phyloP scores from a whole-genome alignment of 2,329 filamentous ascomycete genomes.

The Diaporthe nobilis region DNA sequence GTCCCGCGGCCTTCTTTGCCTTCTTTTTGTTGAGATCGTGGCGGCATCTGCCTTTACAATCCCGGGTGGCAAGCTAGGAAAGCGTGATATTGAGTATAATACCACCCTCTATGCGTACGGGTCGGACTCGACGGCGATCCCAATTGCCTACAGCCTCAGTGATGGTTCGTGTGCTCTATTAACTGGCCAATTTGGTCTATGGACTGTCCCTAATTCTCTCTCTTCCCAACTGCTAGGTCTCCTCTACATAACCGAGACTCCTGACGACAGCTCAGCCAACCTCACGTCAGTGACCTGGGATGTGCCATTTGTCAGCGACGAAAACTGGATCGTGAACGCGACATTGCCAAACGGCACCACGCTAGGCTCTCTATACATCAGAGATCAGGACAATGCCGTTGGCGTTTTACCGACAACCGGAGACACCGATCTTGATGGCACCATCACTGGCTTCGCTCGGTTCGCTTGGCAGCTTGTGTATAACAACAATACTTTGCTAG shows the following conservation, averaged over 20 bases:
- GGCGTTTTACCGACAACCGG: background rate
- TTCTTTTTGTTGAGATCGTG: background rate
- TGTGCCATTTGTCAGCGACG: conserved; percentile 41
- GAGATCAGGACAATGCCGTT: conserved; percentile 4
- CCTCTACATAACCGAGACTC: conserved; percentile 22
- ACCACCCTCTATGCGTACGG: conserved; percentile 15
- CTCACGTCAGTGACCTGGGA: conserved; percentile 22
- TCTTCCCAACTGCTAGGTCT: background rate
- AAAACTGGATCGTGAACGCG: conserved; percentile 45
- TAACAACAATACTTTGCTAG: conserved; percentile 43
- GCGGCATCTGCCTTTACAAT: background rate
- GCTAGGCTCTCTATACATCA: background rate
- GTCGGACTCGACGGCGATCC: background rate
- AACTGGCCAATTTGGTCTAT: background rate
- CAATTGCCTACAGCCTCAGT: background rate
- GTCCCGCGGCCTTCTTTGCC: background rate
- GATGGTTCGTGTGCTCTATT: background rate
- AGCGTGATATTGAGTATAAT: conserved; percentile 11
- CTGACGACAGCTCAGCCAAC: conserved; percentile 13
- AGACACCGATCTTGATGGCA: conserved; percentile 40
- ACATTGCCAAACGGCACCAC: conserved; percentile 41
- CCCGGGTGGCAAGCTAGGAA: background rate
- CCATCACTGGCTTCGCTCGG: conserved; percentile 44
- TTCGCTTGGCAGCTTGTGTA: conserved; percentile 45
- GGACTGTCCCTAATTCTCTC: background rate